Base-by-base conservation (phyloP, 2,329 filamentous ascomycete species). In the Ceratocystis ficicola region DNA sequence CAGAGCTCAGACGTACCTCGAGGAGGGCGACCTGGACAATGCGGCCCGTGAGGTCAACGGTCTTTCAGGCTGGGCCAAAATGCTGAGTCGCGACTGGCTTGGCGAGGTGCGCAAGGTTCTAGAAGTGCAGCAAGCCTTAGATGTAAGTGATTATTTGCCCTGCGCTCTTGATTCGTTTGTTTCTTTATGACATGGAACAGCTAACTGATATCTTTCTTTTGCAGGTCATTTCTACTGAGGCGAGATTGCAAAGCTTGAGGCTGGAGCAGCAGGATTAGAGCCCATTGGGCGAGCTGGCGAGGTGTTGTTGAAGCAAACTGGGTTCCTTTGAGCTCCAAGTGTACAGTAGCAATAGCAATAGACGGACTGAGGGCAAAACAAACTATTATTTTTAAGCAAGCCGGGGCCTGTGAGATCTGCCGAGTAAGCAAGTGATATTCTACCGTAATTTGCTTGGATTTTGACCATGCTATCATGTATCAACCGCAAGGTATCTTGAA, bases 11-110 rank as follows among this genome's bases (percentile, higher is more conserved):
- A 91, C 86, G 6, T 83, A 90, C 71, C 82, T 99, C 22, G 92
- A 99, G 77, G 90, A 97, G 77, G 94, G 94, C 25, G 87, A 96
- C 73, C 77, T 99, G 66, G 94, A 99, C 75, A 86, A 83, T 64
- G 94, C 94, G 2, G 92, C 94, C 15, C 82, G 94, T 70, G 94
- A 99, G 78, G 94, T 99, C 87, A 99, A 97, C 74, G 84, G 86
- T 1, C 80, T 99, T 60, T 83, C 87, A 68, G 94, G 94, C 30
- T 99, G 94, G 94, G 92, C 93, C 61, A 96, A 94, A 81, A 93
- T 92, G 50, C 78, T 99, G 73, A 95, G 90, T 76, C 86, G 88
- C 73, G 94, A 99, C 76, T 99, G 94, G 94, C 77, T 99, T 70
- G 83, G 82, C 64, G 94, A 99, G 80, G 89, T 91, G 69, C 85